A percentile compares a stretch with the other conserved stretches of the same genome.
Evolutionary conservation across 768 basidiomycete genomes (phyloP).

Genomic region (Leccinum obscurum): DNA sequence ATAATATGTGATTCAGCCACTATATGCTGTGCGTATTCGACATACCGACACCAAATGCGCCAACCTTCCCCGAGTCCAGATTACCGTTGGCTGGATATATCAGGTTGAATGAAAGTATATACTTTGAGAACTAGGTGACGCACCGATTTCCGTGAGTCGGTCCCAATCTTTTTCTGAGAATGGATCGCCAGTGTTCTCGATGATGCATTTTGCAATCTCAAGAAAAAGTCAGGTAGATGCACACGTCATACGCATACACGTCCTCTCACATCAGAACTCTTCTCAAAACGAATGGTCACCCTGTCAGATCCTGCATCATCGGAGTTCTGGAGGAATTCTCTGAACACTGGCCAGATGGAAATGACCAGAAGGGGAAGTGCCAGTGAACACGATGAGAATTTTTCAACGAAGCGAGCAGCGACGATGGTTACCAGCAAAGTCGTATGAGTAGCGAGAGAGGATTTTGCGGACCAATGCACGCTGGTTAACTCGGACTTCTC

Average conservation of each 20-base stretch:
- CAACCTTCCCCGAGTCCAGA: slow-evolving; percentile 92
- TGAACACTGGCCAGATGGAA: slow-evolving; percentile 59
- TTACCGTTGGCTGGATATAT: slow-evolving; percentile 74
- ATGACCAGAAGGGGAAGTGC: neutral
- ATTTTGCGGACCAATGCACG: neutral
- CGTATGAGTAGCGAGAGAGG: neutral
- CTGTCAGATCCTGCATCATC: slow-evolving; percentile 46
- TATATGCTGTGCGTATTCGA: neutral
- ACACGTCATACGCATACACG: neutral
- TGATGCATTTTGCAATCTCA: neutral
- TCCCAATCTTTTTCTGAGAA: slow-evolving; percentile 89
- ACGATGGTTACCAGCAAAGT: neutral
- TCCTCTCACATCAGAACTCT: slow-evolving; percentile 38
- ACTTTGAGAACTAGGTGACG: slow-evolving; percentile 12
- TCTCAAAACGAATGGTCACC: slow-evolving; percentile 79
- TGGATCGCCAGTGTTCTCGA: slow-evolving; percentile 54
- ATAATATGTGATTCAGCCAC: neutral
- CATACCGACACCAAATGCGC: slow-evolving; percentile 83
- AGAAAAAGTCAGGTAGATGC: neutral
- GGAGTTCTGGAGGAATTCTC: neutral
- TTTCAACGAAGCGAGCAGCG: neutral
- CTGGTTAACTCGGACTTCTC: neutral
- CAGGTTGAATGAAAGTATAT: neutral
- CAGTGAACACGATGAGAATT: neutral
- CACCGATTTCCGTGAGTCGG: slow-evolving; percentile 86